Base-by-base conservation (phyloP, 129 eudicot genomes). In the Calendula officinalis region DNA sequence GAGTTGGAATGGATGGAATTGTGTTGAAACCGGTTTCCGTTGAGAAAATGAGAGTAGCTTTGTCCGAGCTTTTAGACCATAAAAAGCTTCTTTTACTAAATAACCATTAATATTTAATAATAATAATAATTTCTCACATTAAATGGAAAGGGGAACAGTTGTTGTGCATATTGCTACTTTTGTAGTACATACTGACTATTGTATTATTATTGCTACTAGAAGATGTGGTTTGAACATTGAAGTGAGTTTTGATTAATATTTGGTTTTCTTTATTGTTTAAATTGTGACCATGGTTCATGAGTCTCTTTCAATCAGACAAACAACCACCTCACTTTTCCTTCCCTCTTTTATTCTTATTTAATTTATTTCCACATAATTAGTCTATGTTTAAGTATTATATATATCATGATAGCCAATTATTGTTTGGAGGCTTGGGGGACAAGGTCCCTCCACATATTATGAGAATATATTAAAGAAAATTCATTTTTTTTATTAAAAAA, bases 1-100 rank as follows among this genome's bases (percentile, higher is more conserved):
- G 91, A 66, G 84, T 72, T 10, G 97, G 97, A 47, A 83, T 92
- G 87, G 85, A 85, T 56, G 96, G 96, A 59, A 80, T 85, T 57
- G 30, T 92, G 50, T 37, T 83, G 46, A 94, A 94, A 69, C 95
- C 97, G 3, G 78, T 88, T 7, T 83, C 97, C 0, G 78, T 94
- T 13, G 97, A 94, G 77, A 94, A 89, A 64, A 88, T 94, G 96
- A 88, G 99, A 63, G 75, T 69, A 30, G 76, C 77, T 47, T 70
- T 94, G 10, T 82, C 83, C 3, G 89, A 94, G 49, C 84, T 94
- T 47, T 68, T 85, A 55, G 87, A 94, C 49, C 86, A 73, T 37
- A 88, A 74, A 15, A 74, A 78, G 35, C 67, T 46, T 66, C 67
- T 22, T 22, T 4, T 82, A 48, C 60, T 22, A 22, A 22, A 67